Conservation (phyloP, 2,329 filamentous ascomycete genomes). For the Arthroderma sp. region DNA sequence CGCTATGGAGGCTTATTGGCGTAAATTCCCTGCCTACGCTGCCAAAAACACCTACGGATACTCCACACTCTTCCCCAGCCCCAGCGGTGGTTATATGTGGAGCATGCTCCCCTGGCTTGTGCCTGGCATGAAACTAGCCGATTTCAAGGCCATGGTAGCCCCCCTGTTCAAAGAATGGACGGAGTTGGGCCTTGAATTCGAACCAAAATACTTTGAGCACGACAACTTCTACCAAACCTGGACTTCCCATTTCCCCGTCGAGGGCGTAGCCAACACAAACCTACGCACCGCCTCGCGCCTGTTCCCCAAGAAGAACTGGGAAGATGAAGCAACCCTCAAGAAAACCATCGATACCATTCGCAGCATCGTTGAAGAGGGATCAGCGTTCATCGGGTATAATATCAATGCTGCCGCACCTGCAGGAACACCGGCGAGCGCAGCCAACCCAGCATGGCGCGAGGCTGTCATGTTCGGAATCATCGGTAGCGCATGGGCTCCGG, state of each 20-base stretch:
- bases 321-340: slow-evolving; percentile 17
- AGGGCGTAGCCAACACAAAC: slow-evolving; percentile 23
- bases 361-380: neutral
- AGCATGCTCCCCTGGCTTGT: slow-evolving; percentile 25
- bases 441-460: neutral
- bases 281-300: slow-evolving; percentile 33
- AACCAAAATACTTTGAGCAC: slow-evolving; percentile 21
- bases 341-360: slow-evolving; percentile 24
- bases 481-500: neutral
- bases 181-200: slow-evolving; percentile 24
- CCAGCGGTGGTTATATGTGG: slow-evolving; percentile 20
- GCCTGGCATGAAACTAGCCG: slow-evolving; percentile 20
- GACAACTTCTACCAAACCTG: slow-evolving; percentile 23
- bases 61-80: slow-evolving; percentile 17
- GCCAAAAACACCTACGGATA: slow-evolving; percentile 22
- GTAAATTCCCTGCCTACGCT: slow-evolving; percentile 15
- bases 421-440: neutral
- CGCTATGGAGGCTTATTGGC: slow-evolving; percentile 17
- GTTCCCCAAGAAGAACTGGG: slow-evolving; percentile 29
- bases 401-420: too few relatives aligned
- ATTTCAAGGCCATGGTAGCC: slow-evolving; percentile 23
- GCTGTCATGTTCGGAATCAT: neutral
- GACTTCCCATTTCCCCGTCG: slow-evolving; percentile 29
- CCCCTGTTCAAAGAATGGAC: slow-evolving; percentile 20
- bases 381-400: too few relatives aligned